These are phyloP conservation scores for Colletotrichum sp. DNA, from an alignment of 2,329 filamentous ascomycete genomes.

Conservation along the genomic window DNA sequence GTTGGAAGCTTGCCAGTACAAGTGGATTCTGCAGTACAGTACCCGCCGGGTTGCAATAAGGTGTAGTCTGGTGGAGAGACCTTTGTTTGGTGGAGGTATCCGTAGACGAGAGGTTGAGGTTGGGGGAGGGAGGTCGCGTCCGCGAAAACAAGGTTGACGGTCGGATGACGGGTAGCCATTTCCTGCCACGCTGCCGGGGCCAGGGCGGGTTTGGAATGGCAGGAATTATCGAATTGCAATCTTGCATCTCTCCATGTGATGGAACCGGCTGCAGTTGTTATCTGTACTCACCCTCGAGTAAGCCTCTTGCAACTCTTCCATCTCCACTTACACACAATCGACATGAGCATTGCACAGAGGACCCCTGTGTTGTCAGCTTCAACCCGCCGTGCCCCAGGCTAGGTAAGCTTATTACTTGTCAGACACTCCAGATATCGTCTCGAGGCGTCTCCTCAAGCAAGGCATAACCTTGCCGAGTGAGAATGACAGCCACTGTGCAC, in stretches of 20 bases:
- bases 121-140: background rate
- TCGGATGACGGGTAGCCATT: background rate
- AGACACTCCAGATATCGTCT: background rate
- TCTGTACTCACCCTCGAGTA: background rate
- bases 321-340: background rate
- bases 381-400: background rate
- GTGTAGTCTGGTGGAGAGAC: background rate
- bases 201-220: background rate
- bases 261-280: background rate
- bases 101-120: background rate
- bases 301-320: background rate
- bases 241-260: slow-evolving; percentile 9
- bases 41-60: background rate
- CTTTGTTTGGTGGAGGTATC: background rate
- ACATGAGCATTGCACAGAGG: background rate
- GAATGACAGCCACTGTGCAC: background rate
- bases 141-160: background rate
- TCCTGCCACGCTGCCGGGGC: background rate
- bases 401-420: background rate
- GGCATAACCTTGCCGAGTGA: background rate
- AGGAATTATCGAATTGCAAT: background rate
- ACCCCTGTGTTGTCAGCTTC: background rate
- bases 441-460: background rate
- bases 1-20: background rate
- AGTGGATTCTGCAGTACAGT: background rate